Base-by-base conservation (phyloP, 306 rosid genomes). In the Biancaea sappan region DNA sequence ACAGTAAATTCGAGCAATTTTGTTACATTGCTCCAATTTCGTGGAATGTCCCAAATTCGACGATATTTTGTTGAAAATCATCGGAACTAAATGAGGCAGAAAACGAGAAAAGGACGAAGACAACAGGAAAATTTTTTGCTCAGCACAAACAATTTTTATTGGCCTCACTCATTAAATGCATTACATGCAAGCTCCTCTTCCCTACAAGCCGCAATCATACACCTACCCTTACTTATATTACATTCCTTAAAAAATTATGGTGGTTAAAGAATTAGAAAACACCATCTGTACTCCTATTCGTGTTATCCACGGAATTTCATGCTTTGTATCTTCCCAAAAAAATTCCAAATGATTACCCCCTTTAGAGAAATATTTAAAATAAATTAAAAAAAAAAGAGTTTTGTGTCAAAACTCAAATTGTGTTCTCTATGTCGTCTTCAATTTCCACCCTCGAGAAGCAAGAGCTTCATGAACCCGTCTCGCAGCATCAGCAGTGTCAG, bases 361-460 rank as follows among this genome's bases (percentile, higher is more conserved):
- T 71, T 37, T 22, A 62, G 4, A 37, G 22, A 12, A 38, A 50
- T 24, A 16, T 48, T 0, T 13, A n/a, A 2, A 70, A 18, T n/a
- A n/a, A n/a, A n/a, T n/a, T n/a, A 32, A 48, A 21, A 2, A 44
- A 53, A 40, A 62, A 43, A 15, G 56, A n/a, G 62, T 50, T 63
- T 63, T 0, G 8, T 50, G 41, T 35, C 74, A 62, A 34, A 57
- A 56, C 52, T 78, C 71, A 3, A 73, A 56, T 69, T 57, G 58
- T 57, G 15, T 51, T 71, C 76, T 83, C 54, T 57, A 65, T 3
- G 35, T 75, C 75, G 52, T 77, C 75, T 89, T 96, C 85, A 94
- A 60, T 78, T 90, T 87, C 98, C 98, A 94, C 64, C 98, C 97
- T 37, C 89, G 94, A 65, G 88, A 89, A 6, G 91, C 91, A 61